A percentile compares a stretch with the other conserved stretches of the same genome.
phyloP scores from a whole-genome alignment of 495 filamentous ascomycete genomes.

The Apiosordaria backusii region DNA sequence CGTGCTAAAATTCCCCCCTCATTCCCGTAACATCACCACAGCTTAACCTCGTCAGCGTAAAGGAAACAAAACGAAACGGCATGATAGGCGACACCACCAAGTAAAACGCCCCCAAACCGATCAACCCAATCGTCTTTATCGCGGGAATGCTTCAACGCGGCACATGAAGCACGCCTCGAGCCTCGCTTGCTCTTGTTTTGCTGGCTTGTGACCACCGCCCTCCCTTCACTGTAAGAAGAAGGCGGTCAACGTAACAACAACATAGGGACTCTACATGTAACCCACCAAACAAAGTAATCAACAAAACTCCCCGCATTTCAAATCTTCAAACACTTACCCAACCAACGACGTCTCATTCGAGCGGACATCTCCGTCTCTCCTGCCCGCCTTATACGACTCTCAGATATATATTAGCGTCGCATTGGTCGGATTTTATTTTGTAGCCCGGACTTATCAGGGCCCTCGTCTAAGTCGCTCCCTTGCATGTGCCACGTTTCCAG shows the following conservation, averaged over 20 bases:
- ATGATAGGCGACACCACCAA: neutral
- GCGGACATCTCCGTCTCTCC: neutral
- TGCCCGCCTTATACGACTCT: no score
- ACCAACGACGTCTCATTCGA: neutral
- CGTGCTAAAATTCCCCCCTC: neutral
- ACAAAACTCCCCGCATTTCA: neutral
- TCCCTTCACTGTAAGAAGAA: neutral
- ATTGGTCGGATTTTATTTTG: neutral
- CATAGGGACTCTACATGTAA: no score
- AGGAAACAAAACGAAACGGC: no score
- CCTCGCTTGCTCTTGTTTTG: neutral
- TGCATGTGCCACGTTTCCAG: neutral
- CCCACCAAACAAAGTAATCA: no score
- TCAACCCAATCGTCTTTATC: neutral
- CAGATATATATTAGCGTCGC: neutral
- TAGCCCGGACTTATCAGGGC: neutral
- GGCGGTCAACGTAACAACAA: neutral
- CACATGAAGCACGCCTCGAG: conserved; percentile 14
- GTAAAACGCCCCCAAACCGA: neutral
- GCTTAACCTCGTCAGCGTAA: no score
- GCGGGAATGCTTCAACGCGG: neutral
- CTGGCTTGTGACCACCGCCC: no score
- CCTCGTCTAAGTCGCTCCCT: neutral
- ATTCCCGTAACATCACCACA: neutral
- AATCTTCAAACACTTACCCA: neutral